Percentiles rank a stretch among this genome's conserved stretches.
These are phyloP conservation scores for Leptomonas seymouri DNA, from an alignment of 208 protist genomes.

Conservation along the genomic window DNA sequence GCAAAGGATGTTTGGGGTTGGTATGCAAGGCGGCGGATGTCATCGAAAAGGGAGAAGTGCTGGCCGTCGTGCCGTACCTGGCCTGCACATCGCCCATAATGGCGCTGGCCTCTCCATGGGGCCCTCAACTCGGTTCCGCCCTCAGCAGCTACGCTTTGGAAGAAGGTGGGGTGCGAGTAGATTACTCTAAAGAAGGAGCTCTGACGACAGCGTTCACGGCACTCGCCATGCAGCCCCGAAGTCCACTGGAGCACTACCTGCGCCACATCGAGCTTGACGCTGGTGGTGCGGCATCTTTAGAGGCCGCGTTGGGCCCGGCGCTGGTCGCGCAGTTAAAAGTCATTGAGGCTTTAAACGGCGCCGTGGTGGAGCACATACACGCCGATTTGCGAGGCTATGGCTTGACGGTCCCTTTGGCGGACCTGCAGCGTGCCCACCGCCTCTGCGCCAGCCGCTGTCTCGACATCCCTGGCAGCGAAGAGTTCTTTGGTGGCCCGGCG, in stretches of 20 bases:
- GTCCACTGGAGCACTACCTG: constrained; percentile 51
- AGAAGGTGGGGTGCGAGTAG: constrained; percentile 40
- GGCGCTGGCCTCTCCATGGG: constrained; percentile 61
- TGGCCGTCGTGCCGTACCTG: constrained; percentile 56
- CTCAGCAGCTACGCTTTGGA: constrained; percentile 39
- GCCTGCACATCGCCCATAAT: constrained; percentile 55
- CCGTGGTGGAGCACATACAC: constrained; percentile 28
- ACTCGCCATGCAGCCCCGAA: constrained; percentile 39
- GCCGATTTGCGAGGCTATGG: constrained; percentile 20
- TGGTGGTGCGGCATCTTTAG: constrained; percentile 5
- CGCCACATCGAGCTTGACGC: constrained; percentile 41
- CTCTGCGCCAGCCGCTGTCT: constrained; percentile 76
- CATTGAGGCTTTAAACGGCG: constrained; percentile 42
- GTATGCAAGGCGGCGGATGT: constrained; percentile 35
- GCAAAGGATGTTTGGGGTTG: constrained; percentile 52
- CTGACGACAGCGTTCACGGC: constrained; percentile 66
- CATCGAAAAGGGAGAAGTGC: constrained; percentile 41
- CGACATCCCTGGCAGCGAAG: constrained; percentile 58
- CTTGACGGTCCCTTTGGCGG: constrained; percentile 24
- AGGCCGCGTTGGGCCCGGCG: constrained; percentile 22
- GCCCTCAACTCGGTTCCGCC: constrained; percentile 28
- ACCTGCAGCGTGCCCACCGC: constrained; percentile 47
- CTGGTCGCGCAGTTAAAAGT: constrained; percentile 23
- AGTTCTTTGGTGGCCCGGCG: constrained; percentile 74
- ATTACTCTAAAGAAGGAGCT: constrained; percentile 56